Conservation (phyloP, 106 monocot genomes). For the Apostasia ramifera region DNA sequence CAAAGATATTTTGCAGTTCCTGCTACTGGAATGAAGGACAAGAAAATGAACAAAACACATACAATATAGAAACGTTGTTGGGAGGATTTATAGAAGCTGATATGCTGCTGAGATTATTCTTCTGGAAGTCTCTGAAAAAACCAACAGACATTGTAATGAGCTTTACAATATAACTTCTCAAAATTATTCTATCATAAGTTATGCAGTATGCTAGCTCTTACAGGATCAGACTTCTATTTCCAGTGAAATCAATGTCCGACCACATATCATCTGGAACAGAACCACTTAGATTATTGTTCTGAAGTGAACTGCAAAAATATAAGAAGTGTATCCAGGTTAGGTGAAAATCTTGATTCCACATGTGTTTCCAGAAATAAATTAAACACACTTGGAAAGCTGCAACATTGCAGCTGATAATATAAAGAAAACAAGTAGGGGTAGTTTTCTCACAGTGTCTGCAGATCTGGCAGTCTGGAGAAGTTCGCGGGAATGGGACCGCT, state of each 20-base stretch:
- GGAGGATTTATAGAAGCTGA: slow-evolving; percentile 52
- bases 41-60: slow-evolving; percentile 22
- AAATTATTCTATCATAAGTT: neutral
- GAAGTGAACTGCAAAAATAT: slow-evolving; percentile 61
- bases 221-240: slow-evolving; percentile 76
- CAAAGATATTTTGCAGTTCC: neutral
- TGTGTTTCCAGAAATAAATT: neutral
- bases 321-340: neutral
- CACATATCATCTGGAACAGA: slow-evolving; percentile 72
- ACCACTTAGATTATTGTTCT: slow-evolving; percentile 65
- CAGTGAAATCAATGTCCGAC: slow-evolving; percentile 45
- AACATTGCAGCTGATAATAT: neutral
- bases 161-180: slow-evolving; percentile 1
- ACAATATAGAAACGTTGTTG: slow-evolving; percentile 78
- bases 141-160: neutral
- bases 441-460: slow-evolving; percentile 64
- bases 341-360: neutral
- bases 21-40: neutral
- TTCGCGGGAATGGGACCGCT: slow-evolving; percentile 59
- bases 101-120: slow-evolving; percentile 61
- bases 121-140: slow-evolving; percentile 78
- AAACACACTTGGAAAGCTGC: neutral
- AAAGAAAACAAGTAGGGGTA: slow-evolving; percentile 1
- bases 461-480: slow-evolving; percentile 60
- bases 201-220: slow-evolving; percentile 33